Percentiles rank a stretch among this genome's conserved stretches.
These are phyloP conservation scores for Ceratobasidium sp. DNA, from an alignment of 1,284 basidiomycete genomes.

Conservation along the genomic window DNA sequence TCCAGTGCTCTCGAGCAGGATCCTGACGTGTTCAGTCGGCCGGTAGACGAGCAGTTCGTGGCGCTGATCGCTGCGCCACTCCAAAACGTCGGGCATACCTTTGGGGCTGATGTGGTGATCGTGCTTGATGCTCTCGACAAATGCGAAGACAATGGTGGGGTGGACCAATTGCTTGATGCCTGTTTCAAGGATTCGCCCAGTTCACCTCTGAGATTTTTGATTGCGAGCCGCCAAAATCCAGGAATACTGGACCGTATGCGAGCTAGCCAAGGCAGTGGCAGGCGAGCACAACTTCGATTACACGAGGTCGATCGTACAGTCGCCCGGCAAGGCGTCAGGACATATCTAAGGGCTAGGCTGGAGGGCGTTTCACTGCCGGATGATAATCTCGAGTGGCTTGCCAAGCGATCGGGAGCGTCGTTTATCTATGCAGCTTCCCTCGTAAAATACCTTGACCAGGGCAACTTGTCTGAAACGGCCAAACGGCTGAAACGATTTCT, in stretches of 20 bases:
- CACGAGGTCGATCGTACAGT: neutral
- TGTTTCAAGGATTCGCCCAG: neutral
- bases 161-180: neutral
- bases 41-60: neutral
- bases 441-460: constrained; percentile 3
- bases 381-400: neutral
- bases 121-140: neutral
- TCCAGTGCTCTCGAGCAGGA: too few species aligned
- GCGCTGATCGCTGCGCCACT: neutral
- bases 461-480: neutral
- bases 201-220: neutral
- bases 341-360: neutral
- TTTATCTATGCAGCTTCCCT: constrained; percentile 28
- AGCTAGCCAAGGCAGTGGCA: too few species aligned
- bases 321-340: neutral
- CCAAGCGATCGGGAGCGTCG: neutral
- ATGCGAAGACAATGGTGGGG: neutral
- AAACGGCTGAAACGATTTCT: neutral
- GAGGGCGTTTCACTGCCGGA: too few species aligned
- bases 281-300: neutral
- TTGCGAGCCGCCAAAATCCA: neutral
- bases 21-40: neutral
- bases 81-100: neutral
- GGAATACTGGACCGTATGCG: too few species aligned
- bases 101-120: neutral